phyloP scores from a whole-genome alignment of 345 rosid species.

The Acer negundo region DNA sequence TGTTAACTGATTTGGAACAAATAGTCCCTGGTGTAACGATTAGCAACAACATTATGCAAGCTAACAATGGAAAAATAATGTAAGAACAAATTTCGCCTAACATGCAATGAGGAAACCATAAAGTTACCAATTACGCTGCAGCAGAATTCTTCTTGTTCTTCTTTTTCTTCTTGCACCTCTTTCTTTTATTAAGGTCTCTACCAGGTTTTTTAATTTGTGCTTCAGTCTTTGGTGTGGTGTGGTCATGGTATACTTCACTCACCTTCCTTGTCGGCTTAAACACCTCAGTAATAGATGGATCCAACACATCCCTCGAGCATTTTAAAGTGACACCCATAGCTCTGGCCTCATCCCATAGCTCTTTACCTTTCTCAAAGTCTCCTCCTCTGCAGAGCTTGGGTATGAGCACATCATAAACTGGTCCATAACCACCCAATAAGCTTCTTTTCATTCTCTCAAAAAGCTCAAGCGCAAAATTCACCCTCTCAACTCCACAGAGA shows the following conservation, averaged over 20 bases:
- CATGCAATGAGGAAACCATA: not conserved
- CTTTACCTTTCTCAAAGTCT: constrained; percentile 68
- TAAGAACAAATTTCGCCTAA: not conserved
- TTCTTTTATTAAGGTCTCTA: constrained; percentile 27
- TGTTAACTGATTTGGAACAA: not conserved
- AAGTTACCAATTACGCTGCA: constrained; percentile 11
- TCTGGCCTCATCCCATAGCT: constrained; percentile 77
- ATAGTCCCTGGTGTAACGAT: not conserved
- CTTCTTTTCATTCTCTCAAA: constrained; percentile 72
- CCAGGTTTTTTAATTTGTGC: constrained; percentile 24
- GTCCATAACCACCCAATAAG: constrained; percentile 62
- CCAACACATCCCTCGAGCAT: constrained; percentile 51
- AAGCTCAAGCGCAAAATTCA: constrained; percentile 64
- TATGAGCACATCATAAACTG: constrained; percentile 70
- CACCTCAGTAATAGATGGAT: constrained; percentile 60
- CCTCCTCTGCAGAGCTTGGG: constrained; percentile 82
- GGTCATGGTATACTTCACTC: constrained; percentile 38
- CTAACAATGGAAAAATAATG: not conserved
- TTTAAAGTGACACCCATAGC: constrained; percentile 40
- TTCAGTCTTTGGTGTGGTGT: constrained; percentile 31
- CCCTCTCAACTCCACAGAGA: constrained; percentile 78
- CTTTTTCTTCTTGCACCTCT: constrained; percentile 24
- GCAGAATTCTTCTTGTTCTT: constrained; percentile 18
- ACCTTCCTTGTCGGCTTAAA: constrained; percentile 56
- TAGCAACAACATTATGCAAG: not conserved